Base-by-base conservation (phyloP, 176 grass and related monocot genomes). In the Oryza officinalis region DNA sequence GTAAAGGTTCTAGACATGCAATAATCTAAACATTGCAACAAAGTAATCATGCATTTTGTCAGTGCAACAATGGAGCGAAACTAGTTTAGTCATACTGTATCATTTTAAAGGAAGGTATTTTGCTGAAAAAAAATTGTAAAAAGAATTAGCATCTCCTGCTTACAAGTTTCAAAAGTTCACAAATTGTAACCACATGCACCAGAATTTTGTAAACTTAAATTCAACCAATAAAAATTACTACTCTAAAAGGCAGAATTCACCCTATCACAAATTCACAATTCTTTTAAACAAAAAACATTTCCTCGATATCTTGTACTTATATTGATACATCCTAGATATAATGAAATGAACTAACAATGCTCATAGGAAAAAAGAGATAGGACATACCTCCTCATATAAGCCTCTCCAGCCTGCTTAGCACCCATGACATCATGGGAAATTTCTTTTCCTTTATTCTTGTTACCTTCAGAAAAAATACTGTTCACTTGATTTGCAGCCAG, bases 361-460 rank as follows among this genome's bases (percentile, higher is more conserved):
- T 4, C 74, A 8, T 60, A 61, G 37, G 22, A 76, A 67, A 27
- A 83, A 81, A 81, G 17, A 86, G 32, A 32, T 67, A 72, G 20
- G 33, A 65, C 73, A 81, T 72, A 90, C 88, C 83, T 70, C 22
- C 44, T 68, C 11, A 32, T 44, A 71, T 86, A 77, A 81, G n/a
- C 22, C 71, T 83, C 82, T 77, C 74, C 72, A 80, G 26, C 31
- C 22, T 33, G 15, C 32, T 83, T 43, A 65, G 22, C 64, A 35
- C 73, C 59, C 61, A 67, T 8, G 22, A 47, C 3, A 78, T 84
- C 30, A 83, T 45, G 79, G 66, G 67, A 75, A 63, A 82, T 69
- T 65, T 74, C 83, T 82, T 91, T 92, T 37, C 83, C 84, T 74
- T 85, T 88, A 35, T 79, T 86, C 17, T 71, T 84, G 44, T 12